Base-by-base conservation (phyloP, 1,284 basidiomycete species). In the Moesziomyces antarcticus region DNA sequence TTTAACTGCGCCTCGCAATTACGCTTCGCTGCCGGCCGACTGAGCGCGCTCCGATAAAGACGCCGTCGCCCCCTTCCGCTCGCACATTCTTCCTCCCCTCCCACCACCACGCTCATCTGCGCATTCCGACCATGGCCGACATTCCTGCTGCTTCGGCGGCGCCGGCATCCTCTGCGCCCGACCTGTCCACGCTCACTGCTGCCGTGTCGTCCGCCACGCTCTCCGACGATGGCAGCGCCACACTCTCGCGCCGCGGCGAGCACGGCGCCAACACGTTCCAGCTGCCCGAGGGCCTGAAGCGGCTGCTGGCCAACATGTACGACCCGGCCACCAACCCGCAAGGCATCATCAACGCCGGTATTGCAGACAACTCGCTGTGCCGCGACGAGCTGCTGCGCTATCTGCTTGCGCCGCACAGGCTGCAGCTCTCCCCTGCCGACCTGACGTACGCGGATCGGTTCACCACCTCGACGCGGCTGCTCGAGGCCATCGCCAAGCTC, bases 271-370 rank as follows among this genome's bases (percentile, higher is more conserved):
- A n/a, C 16, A 16, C 30, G 3, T 50, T 77, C 33, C 21, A 52
- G 21, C 25, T 77, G 5, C 53, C 65, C 35, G 50, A 56, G 37
- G 70, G 65, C n/a, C 21, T 64, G 21, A 52, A 53, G 30, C 56
- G 55, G 9, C 25, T 68, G 20, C 56, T 75, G 18, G 25, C 47
- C 51, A 63, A 78, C 58, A 44, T 61, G 40, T 76, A 72, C 56
- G 77, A 77, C 21, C 58, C 57, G 14, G 40, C 46, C 45, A 59
- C 56, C 49, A 79, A 79, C 49, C 78, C 78, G 1, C 16, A 65
- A 11, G 78, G 78, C 50, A 72, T 79, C 56, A 72, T 79, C 56
- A 71, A 74, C 21, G 63, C 77, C 13, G 78, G 78, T 33, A 66
- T 79, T 27, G 78, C 78, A 1, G 78, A 79, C 50, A 79, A 79